Percentiles rank a stretch among this genome's conserved stretches.
These are phyloP conservation scores for Pythium oligandrum DNA, from an alignment of 352 stramenopile species.

Conservation along the genomic window DNA sequence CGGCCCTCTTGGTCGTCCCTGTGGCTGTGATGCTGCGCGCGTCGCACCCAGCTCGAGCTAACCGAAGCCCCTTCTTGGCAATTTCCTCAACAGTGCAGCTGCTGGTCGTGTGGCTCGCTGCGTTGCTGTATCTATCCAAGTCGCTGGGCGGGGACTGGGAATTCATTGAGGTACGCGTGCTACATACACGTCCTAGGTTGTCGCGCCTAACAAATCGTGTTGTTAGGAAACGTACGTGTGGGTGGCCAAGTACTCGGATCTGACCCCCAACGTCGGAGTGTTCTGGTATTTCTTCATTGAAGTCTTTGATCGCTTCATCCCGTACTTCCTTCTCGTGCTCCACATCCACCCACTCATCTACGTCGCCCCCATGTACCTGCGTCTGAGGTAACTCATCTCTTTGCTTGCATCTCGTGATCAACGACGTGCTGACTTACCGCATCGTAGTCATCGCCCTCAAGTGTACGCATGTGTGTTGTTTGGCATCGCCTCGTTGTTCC, in stretches of 20 bases:
- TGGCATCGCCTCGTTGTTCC: slow-evolving; percentile 75
- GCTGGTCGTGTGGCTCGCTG: slow-evolving; percentile 4
- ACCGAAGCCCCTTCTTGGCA: too few species aligned
- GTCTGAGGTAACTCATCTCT: slow-evolving; percentile 40
- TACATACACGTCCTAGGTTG: neutral
- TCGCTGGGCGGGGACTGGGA: slow-evolving; percentile 44
- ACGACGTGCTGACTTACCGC: neutral
- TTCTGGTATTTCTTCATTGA: slow-evolving; percentile 91
- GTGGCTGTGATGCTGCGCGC: slow-evolving; percentile 35
- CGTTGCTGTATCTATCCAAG: slow-evolving; percentile 54
- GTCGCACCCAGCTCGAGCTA: too few species aligned
- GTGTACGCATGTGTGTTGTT: slow-evolving; percentile 59
- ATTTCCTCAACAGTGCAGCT: too few species aligned
- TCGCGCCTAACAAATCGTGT: neutral
- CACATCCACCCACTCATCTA: slow-evolving; percentile 81
- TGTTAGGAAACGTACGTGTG: slow-evolving; percentile 74
- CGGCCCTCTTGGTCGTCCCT: slow-evolving; percentile 50
- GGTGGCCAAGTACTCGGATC: slow-evolving; percentile 71
- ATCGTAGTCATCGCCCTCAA: slow-evolving; percentile 55
- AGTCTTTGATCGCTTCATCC: slow-evolving; percentile 82
- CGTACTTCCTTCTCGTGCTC: slow-evolving; percentile 80
- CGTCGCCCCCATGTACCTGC: slow-evolving; percentile 70
- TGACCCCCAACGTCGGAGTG: slow-evolving; percentile 81
- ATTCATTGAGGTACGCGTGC: slow-evolving; percentile 48
- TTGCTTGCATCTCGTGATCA: neutral